Base-by-base conservation (phyloP, 169 alveolate species). In the Plasmodium falciparum region DNA sequence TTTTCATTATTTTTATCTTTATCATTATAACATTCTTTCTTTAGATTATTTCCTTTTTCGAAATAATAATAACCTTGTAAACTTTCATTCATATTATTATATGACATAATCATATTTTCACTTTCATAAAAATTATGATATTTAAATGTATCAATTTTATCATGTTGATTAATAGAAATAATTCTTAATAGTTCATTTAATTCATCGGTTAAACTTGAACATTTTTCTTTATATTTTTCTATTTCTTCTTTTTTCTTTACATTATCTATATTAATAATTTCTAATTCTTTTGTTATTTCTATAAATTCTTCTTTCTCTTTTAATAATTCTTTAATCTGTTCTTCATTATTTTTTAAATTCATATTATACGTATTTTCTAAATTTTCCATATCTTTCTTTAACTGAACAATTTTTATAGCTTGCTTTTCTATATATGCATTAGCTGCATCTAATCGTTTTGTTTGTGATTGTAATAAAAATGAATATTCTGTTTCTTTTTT, bases 251-350 rank as follows among this genome's bases (percentile, higher is more conserved):
- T 70, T 13, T 76, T 76, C 24, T 76, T 76, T 65, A 49, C 33
- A 65, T 65, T 76, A 6, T 76, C 89, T 5, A 65, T 26, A 13
- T 76, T 76, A 1, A 76, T 26, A 24, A 65, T 43, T 26, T 76
- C 59, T 20, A 76, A 65, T 20, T 56, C 69, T 63, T 76, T 66
- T n/a, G 70, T 56, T 1, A 43, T 76, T 5, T 66, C 20, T 1
- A 76, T 7, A n/a, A 76, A 65, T 49, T 76, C 89, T 54, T 54
- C 62, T 65, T 70, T 76, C 33, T 76, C 89, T n/a, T 65, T 69
- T 11, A 76, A 9, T 13, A 76, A 58, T 24, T 76, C 58, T 9
- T 62, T 39, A 56, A 76, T 76, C 1, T 22, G 67, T 26, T 12
- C 20, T 58, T 76, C 76, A 56, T 49, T 50, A 50, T 49, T 62